Conservation (phyloP, 805 yeast genomes). For the Monosporozyma aerobia region DNA sequence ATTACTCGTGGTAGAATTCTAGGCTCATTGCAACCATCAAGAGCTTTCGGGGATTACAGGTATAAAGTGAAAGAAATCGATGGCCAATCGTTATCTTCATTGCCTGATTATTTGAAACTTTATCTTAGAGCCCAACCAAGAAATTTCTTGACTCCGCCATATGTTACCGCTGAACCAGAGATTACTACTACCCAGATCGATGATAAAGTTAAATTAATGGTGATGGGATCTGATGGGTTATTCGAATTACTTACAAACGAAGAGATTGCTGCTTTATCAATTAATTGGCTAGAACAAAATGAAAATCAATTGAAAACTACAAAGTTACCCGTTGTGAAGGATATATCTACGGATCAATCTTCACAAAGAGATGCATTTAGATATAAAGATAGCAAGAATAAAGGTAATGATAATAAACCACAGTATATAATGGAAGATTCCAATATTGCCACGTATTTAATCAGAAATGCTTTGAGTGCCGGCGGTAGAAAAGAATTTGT, state of each 20-base stretch:
- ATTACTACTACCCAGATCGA: conserved; percentile 70
- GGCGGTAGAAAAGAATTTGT: conserved; percentile 83
- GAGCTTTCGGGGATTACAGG: conserved; percentile 96
- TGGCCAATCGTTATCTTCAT: conserved; percentile 36
- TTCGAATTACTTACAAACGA: conserved; percentile 88
- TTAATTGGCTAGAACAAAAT: conserved; percentile 81
- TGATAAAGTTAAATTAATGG: conserved; percentile 71
- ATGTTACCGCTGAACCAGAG: conserved; percentile 94
- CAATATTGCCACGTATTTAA: conserved; percentile 86
- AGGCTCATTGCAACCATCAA: conserved; percentile 88
- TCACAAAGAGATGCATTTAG: conserved; percentile 67
- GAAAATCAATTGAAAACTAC: conserved; percentile 5
- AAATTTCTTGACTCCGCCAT: conserved; percentile 80
- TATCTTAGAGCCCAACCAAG: conserved; percentile 74
- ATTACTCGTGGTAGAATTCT: conserved; percentile 81
- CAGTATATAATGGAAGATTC: conserved; percentile 65
- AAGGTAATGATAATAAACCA: conserved; percentile 12
- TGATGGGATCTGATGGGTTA: conserved; percentile 89
- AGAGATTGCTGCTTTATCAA: conserved; percentile 86
- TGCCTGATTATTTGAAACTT: conserved; percentile 71
- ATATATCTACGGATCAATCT: conserved; percentile 48
- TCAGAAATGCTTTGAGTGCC: conserved; percentile 87
- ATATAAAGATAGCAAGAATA: conserved; percentile 30
- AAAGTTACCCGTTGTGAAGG: conserved; percentile 54
- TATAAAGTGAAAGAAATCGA: conserved; percentile 66